A percentile compares a stretch with the other conserved stretches of the same genome.
Conservation (phyloP, 2,329 filamentous ascomycete species). For the Fusarium sororula region DNA sequence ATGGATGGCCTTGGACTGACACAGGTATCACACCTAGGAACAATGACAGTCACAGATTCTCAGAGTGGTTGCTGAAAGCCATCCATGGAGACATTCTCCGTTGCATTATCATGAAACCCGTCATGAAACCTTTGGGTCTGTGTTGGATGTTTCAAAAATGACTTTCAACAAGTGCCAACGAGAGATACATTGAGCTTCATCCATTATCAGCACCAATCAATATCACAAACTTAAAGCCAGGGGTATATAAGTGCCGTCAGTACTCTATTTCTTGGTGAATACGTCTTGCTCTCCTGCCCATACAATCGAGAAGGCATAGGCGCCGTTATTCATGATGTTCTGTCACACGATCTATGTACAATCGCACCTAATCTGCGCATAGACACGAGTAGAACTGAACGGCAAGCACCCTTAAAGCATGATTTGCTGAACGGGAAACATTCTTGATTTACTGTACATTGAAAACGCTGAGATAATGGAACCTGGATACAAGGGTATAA, state of each 20-base stretch:
- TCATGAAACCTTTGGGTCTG: background rate
- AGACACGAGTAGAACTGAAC: background rate
- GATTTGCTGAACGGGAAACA: background rate
- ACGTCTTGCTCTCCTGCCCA: background rate
- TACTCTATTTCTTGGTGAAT: background rate
- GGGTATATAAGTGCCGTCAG: background rate
- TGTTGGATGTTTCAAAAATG: background rate
- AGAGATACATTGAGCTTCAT: background rate
- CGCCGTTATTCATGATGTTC: background rate
- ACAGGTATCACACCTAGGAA: background rate
- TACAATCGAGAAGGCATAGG: background rate
- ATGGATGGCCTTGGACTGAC: background rate
- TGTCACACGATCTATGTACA: background rate
- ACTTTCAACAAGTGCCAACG: background rate
- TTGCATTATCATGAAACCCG: background rate
- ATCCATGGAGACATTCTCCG: background rate
- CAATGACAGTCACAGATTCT: background rate
- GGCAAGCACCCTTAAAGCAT: background rate
- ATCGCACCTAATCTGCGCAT: background rate
- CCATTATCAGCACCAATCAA: background rate
- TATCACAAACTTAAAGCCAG: background rate
- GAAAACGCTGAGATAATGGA: background rate
- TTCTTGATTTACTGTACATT: no score
- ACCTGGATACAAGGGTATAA: background rate
- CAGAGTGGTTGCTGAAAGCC: no score